Evolutionary conservation across 202 grass and related monocot genomes (phyloP).

Genomic region (Eragrostis tef): DNA sequence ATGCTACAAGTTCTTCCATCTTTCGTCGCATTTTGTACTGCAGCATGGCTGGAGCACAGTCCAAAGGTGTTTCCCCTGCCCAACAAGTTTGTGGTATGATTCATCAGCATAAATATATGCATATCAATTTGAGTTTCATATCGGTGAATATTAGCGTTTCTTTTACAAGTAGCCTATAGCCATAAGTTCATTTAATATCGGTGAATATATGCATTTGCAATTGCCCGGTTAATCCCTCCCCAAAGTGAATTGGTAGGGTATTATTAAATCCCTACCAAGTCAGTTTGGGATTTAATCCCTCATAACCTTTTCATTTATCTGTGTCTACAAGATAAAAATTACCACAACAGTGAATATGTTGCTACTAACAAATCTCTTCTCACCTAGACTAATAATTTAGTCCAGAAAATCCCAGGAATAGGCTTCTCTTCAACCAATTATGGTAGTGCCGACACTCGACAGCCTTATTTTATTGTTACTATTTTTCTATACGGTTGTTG

Average conservation of each 20-base stretch:
- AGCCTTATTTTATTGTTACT: too few species aligned
- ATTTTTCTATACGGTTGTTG: neutral
- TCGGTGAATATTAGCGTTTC: neutral
- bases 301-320: neutral
- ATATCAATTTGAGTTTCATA: neutral
- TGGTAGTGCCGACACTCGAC: neutral
- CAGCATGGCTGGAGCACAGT: slow-evolving; percentile 96
- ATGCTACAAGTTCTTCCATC: slow-evolving; percentile 61
- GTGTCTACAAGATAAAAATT: neutral
- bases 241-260: too few species aligned
- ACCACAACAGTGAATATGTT: slow-evolving; percentile 15
- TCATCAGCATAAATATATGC: neutral
- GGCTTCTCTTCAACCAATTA: neutral
- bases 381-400: neutral
- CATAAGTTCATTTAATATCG: neutral
- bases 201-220: neutral
- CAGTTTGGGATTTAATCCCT: too few species aligned
- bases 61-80: slow-evolving; percentile 94
- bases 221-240: too few species aligned
- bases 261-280: too few species aligned
- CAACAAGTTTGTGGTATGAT: slow-evolving; percentile 17
- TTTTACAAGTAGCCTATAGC: neutral
- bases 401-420: neutral
- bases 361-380: slow-evolving; percentile 5
- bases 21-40: slow-evolving; percentile 88